These are phyloP conservation scores for Diospyros lotus DNA, from an alignment of 148 eudicot genomes.

Conservation along the genomic window DNA sequence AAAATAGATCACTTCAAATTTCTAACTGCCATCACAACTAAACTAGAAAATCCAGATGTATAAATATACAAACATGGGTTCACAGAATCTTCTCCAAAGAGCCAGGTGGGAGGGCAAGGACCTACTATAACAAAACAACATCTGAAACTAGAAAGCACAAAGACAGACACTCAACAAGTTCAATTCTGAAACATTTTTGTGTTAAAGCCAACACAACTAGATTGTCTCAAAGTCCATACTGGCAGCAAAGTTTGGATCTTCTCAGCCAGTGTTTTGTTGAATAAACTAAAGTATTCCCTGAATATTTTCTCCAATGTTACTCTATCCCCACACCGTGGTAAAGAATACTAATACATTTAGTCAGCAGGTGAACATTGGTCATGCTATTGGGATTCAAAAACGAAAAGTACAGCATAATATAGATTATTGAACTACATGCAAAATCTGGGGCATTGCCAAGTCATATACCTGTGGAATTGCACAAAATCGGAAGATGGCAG, in stretches of 20 bases:
- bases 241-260: too few relatives aligned
- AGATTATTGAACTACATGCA: not conserved
- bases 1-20: not conserved
- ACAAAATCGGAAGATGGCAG: conserved; percentile 78
- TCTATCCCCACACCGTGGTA: not conserved
- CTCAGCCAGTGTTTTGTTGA: too few relatives aligned
- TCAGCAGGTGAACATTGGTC: not conserved
- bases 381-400: not conserved
- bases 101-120: too few relatives aligned
- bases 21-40: not conserved
- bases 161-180: too few relatives aligned
- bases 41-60: not conserved
- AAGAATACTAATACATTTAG: not conserved
- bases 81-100: too few relatives aligned
- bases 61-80: not conserved
- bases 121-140: too few relatives aligned
- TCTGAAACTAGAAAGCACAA: too few relatives aligned
- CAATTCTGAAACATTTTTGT: too few relatives aligned
- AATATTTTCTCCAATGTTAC: not conserved
- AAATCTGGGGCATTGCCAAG: not conserved
- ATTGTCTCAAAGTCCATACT: too few relatives aligned
- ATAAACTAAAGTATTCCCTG: too few relatives aligned
- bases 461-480: conserved; percentile 91
- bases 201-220: too few relatives aligned
- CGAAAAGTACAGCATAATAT: not conserved